phyloP scores from a whole-genome alignment of 2,329 filamentous ascomycete species.

The Cercospora sp. region DNA sequence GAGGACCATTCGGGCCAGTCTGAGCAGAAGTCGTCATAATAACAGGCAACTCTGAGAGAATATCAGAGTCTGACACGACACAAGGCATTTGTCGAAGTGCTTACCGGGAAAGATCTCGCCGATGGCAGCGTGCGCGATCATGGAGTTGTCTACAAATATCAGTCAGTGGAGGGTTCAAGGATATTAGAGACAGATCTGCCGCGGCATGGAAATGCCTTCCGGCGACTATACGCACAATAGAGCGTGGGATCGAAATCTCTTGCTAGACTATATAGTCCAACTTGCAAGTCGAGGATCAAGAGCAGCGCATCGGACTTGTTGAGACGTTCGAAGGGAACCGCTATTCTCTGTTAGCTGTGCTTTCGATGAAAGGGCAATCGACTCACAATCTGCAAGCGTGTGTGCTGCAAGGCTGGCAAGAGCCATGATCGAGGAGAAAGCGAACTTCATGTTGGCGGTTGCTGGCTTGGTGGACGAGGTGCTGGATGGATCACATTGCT shows the following conservation, averaged over 20 bases:
- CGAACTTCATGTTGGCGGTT: background rate
- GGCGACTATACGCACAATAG: slow-evolving; percentile 46
- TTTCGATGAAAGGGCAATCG: background rate
- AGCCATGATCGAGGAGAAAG: slow-evolving; percentile 2
- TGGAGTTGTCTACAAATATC: slow-evolving; percentile 53
- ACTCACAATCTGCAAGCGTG: slow-evolving; percentile 21
- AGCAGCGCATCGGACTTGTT: slow-evolving; percentile 50
- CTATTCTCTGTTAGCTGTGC: slow-evolving; percentile 11
- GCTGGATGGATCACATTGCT: background rate
- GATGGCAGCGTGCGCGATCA: slow-evolving; percentile 67
- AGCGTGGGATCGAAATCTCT: slow-evolving; percentile 67
- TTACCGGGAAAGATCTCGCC: slow-evolving; percentile 58
- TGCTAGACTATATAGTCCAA: slow-evolving; percentile 60
- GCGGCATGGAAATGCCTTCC: background rate
- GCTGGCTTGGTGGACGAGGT: background rate
- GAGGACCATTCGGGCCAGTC: slow-evolving; percentile 66
- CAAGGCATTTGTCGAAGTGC: background rate
- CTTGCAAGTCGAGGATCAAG: slow-evolving; percentile 61
- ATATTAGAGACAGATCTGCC: background rate
- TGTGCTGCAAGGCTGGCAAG: slow-evolving; percentile 13
- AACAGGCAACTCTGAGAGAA: slow-evolving; percentile 58
- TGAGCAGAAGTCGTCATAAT: slow-evolving; percentile 71
- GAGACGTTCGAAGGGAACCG: slow-evolving; percentile 40
- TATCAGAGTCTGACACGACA: background rate
- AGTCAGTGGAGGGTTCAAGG: background rate